Base-by-base conservation (phyloP, 164 flowering plant species). In the Magnolia changhungtana region DNA sequence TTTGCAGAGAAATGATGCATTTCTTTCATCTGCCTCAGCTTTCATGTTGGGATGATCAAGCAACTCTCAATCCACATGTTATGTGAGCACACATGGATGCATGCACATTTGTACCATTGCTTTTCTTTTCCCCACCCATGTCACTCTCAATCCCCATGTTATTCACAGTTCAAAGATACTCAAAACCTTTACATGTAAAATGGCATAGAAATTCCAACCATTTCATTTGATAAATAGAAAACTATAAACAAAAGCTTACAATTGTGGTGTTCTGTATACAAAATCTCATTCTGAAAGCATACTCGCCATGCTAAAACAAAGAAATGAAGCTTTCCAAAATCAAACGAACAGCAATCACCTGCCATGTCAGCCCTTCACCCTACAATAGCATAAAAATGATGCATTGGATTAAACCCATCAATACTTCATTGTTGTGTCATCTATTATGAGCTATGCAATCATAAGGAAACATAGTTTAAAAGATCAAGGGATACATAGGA, bases 301-400 rank as follows among this genome's bases (percentile, higher is more conserved):
- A 14, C 71, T 11, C 31, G 11, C 7, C n/a, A 31, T 27, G n/a
- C 19, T 27, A 19, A 20, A 65, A 65, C 29, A 68, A 27, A 29
- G n/a, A 45, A 49, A 11, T 21, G 45, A 70, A n/a, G 58, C 72
- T 72, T 77, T 76, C 49, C 24, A 27, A 76, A 66, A 67, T 70
- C 59, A 3, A 7, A 2, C 23, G 19, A 69, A 70, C 20, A 59
- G 50, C 63, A 20, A 16, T 16, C 65, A 74, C 24, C 52, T 67
- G 74, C 51, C 8, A 75, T 74, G 9, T 84, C 84, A 84, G 74
- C 79, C 75, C 76, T 80, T 73, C 74, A 81, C 83, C 78, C 86
- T 87, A 67, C 58, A 21, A 71, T 61, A 75, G 72, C 11, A n/a
- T 2, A 67, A 37, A 74, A 10, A 69, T 7, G 19, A 50, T 24